Conservation (phyloP, 805 yeast species). For the Pichia deserticola region DNA sequence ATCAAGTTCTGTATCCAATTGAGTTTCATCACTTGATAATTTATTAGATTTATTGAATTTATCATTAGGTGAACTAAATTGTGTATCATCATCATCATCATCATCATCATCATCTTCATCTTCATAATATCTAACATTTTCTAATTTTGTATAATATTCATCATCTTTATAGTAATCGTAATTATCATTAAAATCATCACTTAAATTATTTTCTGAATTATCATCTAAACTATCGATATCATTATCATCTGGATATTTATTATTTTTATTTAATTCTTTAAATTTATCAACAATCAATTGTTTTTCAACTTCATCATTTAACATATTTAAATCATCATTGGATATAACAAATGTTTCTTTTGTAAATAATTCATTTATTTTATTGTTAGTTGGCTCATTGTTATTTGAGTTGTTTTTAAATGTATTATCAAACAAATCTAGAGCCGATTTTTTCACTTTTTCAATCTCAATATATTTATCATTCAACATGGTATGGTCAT, state of each 20-base stretch:
- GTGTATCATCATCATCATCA: too few species aligned
- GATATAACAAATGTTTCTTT: conserved; percentile 4
- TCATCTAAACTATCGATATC: neutral
- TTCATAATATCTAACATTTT: neutral
- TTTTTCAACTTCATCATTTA: conserved; percentile 1
- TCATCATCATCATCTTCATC: too few species aligned
- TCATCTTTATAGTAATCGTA: neutral
- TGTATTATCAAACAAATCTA: neutral
- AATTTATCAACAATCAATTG: neutral
- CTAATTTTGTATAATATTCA: conserved; percentile 7
- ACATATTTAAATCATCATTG: neutral
- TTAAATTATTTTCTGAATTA: neutral
- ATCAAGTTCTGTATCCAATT: conserved; percentile 12
- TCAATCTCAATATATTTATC: too few species aligned
- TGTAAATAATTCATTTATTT: neutral
- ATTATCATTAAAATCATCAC: neutral
- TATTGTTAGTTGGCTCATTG: neutral
- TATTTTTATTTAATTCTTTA: neutral
- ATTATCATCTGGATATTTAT: neutral
- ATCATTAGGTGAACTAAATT: too few species aligned
- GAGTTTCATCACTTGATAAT: neutral
- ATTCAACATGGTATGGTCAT: too few species aligned
- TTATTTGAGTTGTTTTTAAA: neutral
- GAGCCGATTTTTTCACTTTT: neutral
- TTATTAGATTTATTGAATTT: neutral